A percentile compares a stretch with the other conserved stretches of the same genome.
phyloP scores from a whole-genome alignment of 345 rosid species.

The Aquilaria yunnanensis region DNA sequence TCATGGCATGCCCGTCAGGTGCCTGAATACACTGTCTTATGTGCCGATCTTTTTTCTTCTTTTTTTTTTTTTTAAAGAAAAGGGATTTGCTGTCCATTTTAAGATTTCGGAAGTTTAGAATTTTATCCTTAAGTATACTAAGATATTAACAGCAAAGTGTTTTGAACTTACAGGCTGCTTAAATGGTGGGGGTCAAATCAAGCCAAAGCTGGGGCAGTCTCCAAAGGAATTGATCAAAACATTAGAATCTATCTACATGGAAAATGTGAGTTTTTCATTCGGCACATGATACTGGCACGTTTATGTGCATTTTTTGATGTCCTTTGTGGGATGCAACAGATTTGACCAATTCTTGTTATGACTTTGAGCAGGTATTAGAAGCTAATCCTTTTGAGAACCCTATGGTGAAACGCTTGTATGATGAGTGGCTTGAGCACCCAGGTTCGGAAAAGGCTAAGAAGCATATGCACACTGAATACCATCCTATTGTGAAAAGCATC shows the following conservation, averaged over 20 bases:
- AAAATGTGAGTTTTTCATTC: constrained; percentile 48
- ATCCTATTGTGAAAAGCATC: constrained; percentile 74
- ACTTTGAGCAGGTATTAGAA: constrained; percentile 37
- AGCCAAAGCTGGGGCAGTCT: constrained; percentile 78
- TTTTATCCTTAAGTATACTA: neutral
- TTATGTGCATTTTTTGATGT: neutral
- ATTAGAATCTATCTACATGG: constrained; percentile 59
- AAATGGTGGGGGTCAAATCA: constrained; percentile 95
- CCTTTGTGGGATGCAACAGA: neutral
- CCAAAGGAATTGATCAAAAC: constrained; percentile 66
- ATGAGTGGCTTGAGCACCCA: constrained; percentile 86
- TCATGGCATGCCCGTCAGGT: constrained; percentile 99
- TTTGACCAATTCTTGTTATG: constrained; percentile 3
- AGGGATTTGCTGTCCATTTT: too few species aligned
- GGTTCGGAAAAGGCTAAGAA: constrained; percentile 72
- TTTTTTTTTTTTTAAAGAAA: too few species aligned
- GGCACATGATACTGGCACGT: neutral
- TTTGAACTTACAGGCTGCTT: constrained; percentile 55
- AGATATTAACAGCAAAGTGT: neutral
- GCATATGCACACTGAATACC: constrained; percentile 77
- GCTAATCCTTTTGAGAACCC: constrained; percentile 75
- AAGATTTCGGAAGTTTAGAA: too few species aligned
- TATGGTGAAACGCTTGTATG: constrained; percentile 51
- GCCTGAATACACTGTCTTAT: neutral
- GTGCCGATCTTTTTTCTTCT: too few species aligned